These are phyloP conservation scores for Euphorbia lathyris DNA, from an alignment of 345 rosid species.

Conservation along the genomic window DNA sequence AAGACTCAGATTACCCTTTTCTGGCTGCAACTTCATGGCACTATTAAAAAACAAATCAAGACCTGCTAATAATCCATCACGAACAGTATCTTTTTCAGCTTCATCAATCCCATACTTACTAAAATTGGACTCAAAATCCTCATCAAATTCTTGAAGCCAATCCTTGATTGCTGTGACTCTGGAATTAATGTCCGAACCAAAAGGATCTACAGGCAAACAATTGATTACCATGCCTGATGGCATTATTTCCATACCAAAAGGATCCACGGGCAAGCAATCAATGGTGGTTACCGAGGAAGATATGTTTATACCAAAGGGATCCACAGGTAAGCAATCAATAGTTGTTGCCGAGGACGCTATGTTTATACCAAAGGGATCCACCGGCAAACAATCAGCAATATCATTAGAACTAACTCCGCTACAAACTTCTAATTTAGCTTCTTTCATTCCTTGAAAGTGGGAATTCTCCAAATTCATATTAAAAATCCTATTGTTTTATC, in stretches of 20 bases:
- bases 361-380: background rate
- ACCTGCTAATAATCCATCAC: slow-evolving; percentile 11
- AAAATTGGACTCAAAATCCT: background rate
- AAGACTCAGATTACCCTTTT: slow-evolving; percentile 12
- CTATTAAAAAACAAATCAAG: slow-evolving; percentile 11
- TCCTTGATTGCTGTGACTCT: slow-evolving; percentile 6
- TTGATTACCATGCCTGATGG: background rate
- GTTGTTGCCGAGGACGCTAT: background rate
- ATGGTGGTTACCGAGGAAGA: background rate
- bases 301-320: background rate
- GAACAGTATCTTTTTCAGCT: background rate
- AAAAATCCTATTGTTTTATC: background rate
- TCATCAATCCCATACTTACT: background rate
- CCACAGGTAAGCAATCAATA: slow-evolving; percentile 8
- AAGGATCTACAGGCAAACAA: slow-evolving; percentile 14
- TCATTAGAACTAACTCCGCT: slow-evolving; percentile 11
- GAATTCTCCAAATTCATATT: slow-evolving; percentile 24
- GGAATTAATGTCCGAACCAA: slow-evolving; percentile 16
- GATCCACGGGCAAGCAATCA: background rate
- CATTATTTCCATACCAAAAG: background rate
- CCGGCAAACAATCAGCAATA: slow-evolving; percentile 13
- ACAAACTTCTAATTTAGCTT: slow-evolving; percentile 15
- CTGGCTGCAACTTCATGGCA: slow-evolving; percentile 6
- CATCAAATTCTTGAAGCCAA: slow-evolving; percentile 15
- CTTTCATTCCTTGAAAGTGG: slow-evolving; percentile 1